These are phyloP conservation scores for Helichrysum umbraculigerum DNA, from an alignment of 129 eudicot species.

Conservation along the genomic window DNA sequence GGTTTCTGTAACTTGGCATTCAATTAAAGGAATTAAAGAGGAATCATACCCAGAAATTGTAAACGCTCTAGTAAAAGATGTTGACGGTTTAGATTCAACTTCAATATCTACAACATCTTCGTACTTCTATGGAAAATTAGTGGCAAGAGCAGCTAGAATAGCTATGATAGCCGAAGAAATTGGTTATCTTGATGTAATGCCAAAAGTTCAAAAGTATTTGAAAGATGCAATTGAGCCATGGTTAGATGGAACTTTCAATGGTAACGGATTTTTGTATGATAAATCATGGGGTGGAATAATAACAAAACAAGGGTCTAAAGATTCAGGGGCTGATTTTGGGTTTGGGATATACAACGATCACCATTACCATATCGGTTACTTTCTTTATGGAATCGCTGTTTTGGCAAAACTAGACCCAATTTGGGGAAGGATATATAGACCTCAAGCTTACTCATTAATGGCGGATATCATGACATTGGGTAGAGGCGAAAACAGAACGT, in stretches of 20 bases:
- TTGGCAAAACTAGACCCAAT: constrained; percentile 69
- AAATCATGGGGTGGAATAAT: constrained; percentile 84
- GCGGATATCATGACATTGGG: constrained; percentile 84
- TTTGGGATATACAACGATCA: constrained; percentile 87
- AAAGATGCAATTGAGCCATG: constrained; percentile 84
- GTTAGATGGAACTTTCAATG: constrained; percentile 72
- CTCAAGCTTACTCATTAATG: constrained; percentile 84
- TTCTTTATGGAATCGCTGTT: constrained; percentile 77
- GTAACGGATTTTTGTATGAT: constrained; percentile 84
- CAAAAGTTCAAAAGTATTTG: constrained; percentile 56
- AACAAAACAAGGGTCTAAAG: constrained; percentile 71
- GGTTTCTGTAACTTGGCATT: constrained; percentile 90
- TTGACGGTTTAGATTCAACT: constrained; percentile 47
- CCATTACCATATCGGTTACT: constrained; percentile 87
- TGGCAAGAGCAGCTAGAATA: constrained; percentile 86
- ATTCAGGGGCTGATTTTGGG: constrained; percentile 86
- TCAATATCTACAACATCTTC: constrained; percentile 66
- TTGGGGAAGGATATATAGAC: constrained; percentile 80
- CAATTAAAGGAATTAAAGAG: constrained; percentile 60
- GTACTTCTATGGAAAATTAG: constrained; percentile 72
- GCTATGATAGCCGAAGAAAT: constrained; percentile 91
- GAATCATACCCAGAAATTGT: constrained; percentile 55
- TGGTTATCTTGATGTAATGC: constrained; percentile 52
- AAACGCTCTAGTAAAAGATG: constrained; percentile 64
- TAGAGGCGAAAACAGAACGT: constrained; percentile 42